These are phyloP conservation scores for Lactarius evosmus DNA, from an alignment of 768 basidiomycete genomes.

Conservation along the genomic window DNA sequence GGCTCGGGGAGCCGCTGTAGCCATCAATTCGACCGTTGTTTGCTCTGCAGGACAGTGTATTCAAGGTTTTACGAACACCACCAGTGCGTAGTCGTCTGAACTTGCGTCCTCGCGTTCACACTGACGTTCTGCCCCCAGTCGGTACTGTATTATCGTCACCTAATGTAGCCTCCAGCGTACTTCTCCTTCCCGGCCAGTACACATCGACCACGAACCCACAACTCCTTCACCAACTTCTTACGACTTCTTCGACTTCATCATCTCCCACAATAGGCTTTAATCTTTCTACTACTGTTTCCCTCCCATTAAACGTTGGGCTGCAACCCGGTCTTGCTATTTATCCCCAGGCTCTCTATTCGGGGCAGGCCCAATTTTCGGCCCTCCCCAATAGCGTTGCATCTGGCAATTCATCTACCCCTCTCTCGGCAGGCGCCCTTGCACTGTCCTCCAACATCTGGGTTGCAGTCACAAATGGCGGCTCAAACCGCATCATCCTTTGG, in stretches of 20 bases:
- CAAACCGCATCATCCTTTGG: conserved; percentile 68
- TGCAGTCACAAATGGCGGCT: conserved; percentile 54
- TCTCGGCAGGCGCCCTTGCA: conserved; percentile 59
- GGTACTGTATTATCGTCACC: conserved; percentile 62
- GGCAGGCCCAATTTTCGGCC: conserved; percentile 55
- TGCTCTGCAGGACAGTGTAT: conserved; percentile 90
- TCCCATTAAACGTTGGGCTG: conserved; percentile 67
- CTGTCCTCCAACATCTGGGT: conserved; percentile 70
- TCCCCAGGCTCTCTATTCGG: conserved; percentile 58
- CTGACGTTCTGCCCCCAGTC: conserved; percentile 43
- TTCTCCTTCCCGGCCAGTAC: conserved; percentile 77
- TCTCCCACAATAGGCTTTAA: conserved; percentile 64
- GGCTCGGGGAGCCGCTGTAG: conserved; percentile 1
- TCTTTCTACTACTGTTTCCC: conserved; percentile 47
- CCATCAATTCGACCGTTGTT: conserved; percentile 50
- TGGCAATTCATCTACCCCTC: conserved; percentile 39
- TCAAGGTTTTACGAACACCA: conserved; percentile 71
- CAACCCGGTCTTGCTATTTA: conserved; percentile 68
- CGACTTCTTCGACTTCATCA: conserved; percentile 58
- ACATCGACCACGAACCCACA: conserved; percentile 67
- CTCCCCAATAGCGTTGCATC: conserved; percentile 50
- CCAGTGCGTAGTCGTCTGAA: conserved; percentile 46
- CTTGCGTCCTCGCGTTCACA: background rate
- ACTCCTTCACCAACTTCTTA: conserved; percentile 64
- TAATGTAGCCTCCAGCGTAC: conserved; percentile 50